phyloP scores from a whole-genome alignment of 2,329 filamentous ascomycete genomes.

The Phyllachora maydis region DNA sequence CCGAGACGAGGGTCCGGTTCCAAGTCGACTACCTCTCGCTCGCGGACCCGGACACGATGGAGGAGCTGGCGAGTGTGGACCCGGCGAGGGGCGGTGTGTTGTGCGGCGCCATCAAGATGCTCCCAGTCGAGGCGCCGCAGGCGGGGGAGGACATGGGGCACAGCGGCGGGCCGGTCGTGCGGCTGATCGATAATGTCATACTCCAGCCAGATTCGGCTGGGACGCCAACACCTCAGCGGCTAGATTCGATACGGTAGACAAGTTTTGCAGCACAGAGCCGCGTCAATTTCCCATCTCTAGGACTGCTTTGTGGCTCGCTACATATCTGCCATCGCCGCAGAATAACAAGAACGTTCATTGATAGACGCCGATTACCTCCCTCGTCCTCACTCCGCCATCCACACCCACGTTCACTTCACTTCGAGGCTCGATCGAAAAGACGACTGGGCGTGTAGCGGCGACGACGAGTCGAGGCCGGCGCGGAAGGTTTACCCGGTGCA shows the following conservation, averaged over 20 bases:
- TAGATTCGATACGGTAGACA: no score
- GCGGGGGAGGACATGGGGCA: constrained; percentile 58
- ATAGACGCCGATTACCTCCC: no score
- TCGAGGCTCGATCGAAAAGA: no score
- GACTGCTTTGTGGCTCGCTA: no score
- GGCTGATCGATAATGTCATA: constrained; percentile 88
- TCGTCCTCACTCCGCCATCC: no score
- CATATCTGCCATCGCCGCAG: no score
- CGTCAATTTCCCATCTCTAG: constrained; percentile 1
- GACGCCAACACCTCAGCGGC: background rate
- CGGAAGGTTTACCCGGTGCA: no score
- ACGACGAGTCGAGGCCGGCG: no score
- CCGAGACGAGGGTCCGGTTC: constrained; percentile 44
- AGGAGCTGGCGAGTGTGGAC: constrained; percentile 57
- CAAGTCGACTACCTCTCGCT: constrained; percentile 88
- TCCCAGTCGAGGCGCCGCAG: constrained; percentile 50
- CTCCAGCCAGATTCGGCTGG: constrained; percentile 32
- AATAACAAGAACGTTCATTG: no score
- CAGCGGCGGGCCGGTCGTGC: constrained; percentile 51
- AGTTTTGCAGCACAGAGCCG: no score
- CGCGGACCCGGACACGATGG: constrained; percentile 65
- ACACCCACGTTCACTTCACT: no score
- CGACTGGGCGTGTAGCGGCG: no score
- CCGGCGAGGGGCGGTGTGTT: constrained; percentile 54
- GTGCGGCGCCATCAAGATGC: constrained; percentile 81